Percentiles rank a stretch among this genome's conserved stretches.
Evolutionary conservation across 345 rosid genomes (phyloP).

Genomic region (Melaleuca quinquenervia): DNA sequence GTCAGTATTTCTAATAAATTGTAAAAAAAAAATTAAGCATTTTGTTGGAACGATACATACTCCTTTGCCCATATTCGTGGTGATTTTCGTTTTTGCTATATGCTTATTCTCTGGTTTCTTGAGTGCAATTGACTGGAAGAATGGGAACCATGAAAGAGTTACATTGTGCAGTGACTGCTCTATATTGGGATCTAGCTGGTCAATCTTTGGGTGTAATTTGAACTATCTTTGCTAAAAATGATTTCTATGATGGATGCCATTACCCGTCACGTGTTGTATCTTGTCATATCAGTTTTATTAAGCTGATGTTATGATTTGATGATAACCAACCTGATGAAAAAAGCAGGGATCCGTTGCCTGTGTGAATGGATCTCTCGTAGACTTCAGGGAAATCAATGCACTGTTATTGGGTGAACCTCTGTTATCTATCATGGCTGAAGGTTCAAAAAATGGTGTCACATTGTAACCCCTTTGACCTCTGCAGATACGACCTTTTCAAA

Average conservation of each 20-base stretch:
- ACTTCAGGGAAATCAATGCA: constrained; percentile 40
- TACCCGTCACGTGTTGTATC: not conserved
- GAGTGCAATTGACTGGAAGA: not conserved
- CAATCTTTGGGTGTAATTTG: not conserved
- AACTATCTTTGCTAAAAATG: not conserved
- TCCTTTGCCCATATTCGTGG: not conserved
- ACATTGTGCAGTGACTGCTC: not conserved
- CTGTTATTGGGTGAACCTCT: constrained; percentile 63
- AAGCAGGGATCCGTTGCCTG: constrained; percentile 42
- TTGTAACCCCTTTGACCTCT: not conserved
- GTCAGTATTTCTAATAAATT: not conserved
- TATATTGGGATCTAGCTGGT: not conserved
- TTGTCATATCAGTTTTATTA: not conserved
- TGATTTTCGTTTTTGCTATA: not conserved
- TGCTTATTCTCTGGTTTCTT: not conserved
- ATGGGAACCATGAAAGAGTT: not conserved
- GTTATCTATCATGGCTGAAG: constrained; percentile 25
- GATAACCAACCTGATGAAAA: constrained; percentile 33
- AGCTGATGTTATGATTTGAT: not conserved
- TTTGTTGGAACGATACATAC: not conserved
- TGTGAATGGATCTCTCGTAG: constrained; percentile 37
- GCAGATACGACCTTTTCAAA: not conserved
- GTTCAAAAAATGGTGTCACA: constrained; percentile 57
- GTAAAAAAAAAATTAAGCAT: not conserved
- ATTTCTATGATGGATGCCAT: not conserved